Conservation (phyloP, 352 stramenopile genomes). For the Phytophthora cactorum region DNA sequence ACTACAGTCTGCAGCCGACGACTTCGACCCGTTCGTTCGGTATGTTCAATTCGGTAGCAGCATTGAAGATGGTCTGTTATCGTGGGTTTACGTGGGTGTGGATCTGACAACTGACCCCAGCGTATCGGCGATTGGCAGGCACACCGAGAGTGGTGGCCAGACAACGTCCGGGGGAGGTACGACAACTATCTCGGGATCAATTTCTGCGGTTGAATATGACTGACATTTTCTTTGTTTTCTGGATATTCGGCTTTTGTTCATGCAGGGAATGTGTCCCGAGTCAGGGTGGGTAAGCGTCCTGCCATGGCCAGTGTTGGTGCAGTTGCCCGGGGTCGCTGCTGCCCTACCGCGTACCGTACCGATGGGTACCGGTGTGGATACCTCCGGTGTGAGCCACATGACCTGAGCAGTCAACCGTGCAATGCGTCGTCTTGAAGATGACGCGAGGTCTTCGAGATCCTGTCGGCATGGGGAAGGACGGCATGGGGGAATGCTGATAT, state of each 20-base stretch:
- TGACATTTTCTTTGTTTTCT: conserved; percentile 13
- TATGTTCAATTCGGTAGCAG: conserved; percentile 14
- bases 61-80: conserved; percentile 25
- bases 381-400: no score
- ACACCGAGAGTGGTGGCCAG: conserved; percentile 9
- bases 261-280: conserved; percentile 23
- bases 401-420: no score
- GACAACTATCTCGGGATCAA: conserved; percentile 2
- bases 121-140: conserved; percentile 10
- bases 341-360: no score
- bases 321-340: no score
- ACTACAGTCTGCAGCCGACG: conserved; percentile 14
- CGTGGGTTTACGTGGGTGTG: conserved; percentile 33
- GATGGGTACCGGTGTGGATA: no score
- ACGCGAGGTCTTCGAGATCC: no score
- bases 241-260: conserved; percentile 18
- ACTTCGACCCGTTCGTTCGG: conserved; percentile 30
- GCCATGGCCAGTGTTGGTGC: no score
- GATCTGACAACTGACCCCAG: conserved; percentile 23
- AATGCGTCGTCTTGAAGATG: no score
- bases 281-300: no score
- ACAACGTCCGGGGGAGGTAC: conserved; percentile 13
- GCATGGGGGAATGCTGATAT: no score
- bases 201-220: neutral
- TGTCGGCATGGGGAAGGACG: no score